Base-by-base conservation (phyloP, 192 early-diverging fungal species). In the Podila epigama region DNA sequence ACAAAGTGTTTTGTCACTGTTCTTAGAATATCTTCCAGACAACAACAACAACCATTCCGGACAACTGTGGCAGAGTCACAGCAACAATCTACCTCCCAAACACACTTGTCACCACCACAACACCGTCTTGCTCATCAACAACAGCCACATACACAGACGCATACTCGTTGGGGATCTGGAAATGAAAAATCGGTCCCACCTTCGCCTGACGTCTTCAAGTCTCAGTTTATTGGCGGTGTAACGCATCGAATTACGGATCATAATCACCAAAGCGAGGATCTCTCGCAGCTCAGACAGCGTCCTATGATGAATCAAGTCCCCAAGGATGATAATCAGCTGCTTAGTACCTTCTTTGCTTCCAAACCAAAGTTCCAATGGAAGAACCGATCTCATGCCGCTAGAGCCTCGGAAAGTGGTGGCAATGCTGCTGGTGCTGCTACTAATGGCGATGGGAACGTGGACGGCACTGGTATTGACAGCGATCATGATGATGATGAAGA, bases 1-100 rank as follows among this genome's bases (percentile, higher is more conserved):
- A 78, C 84, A 8, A 63, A 69, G 2, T 86, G 83, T 5, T 81
- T 81, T 55, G 85, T 91, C 3, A 73, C 84, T 1, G 72, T 91
- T 3, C 69, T 88, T 58, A 82, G 86, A 42, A 66, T 85, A 20
- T 58, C 86, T 37, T 70, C 57, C 20, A 42, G 39, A 61, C 44
- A 39, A 33, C 33, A 36, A 34, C 27, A 62, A 1, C 29, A 25
- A 22, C 12, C 40, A 0, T 57, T 40, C 5, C 63, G n/a, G 29
- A 35, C 29, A 28, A 22, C 44, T 9, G 44, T 20, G 44, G n/a
- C n/a, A n/a, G n/a, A 48, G 3, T 20, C 44, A 22, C 44, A 48
- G 44, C 63, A 40, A 18, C 28, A 22, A 4, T 52, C 36, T 5
- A 7, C 33, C 0, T 60, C 52, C 29, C 57, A 68, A n/a, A 7